A percentile compares a stretch with the other conserved stretches of the same genome.
Conservation (phyloP, 2,329 filamentous ascomycete species). For the Fusarium falciforme region DNA sequence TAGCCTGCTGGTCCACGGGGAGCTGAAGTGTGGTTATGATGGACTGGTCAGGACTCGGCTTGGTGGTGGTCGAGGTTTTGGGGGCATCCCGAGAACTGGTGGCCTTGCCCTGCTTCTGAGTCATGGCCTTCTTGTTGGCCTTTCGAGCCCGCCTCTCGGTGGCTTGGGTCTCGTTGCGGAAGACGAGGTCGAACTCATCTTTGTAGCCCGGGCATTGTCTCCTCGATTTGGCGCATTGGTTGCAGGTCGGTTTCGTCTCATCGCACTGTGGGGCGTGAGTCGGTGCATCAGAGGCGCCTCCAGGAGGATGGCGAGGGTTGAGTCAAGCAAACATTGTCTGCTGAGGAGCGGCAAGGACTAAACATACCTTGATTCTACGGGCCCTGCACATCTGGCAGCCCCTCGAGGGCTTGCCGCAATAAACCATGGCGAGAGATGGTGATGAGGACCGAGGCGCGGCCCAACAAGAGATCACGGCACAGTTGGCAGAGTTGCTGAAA, state of each 20-base stretch:
- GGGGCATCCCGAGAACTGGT: conserved; percentile 13
- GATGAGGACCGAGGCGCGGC: neutral
- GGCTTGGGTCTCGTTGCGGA: conserved; percentile 77
- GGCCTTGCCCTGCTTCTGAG: conserved; percentile 50
- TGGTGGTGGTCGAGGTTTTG: conserved; percentile 26
- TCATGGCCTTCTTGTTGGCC: conserved; percentile 61
- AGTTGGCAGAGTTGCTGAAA: conserved; percentile 1
- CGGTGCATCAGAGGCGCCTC: neutral
- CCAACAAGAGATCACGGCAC: neutral
- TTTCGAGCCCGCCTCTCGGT: conserved; percentile 72
- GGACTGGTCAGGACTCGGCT: conserved; percentile 38
- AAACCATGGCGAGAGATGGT: conserved; percentile 63
- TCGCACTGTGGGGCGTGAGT: conserved; percentile 64
- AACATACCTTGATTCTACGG: conserved; percentile 76
- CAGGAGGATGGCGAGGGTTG: neutral
- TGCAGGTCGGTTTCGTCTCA: conserved; percentile 74
- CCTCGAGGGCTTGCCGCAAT: conserved; percentile 73
- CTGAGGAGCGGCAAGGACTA: neutral
- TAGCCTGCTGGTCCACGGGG: conserved; percentile 65
- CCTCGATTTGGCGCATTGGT: conserved; percentile 72
- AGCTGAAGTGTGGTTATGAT: conserved; percentile 53
- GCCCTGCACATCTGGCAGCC: conserved; percentile 82
- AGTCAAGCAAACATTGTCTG: neutral
- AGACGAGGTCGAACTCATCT: conserved; percentile 78
- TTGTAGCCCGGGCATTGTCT: conserved; percentile 75